Evolutionary conservation across 2,329 filamentous ascomycete species (phyloP).

Genomic region (Cercospora zeae-maydis): DNA sequence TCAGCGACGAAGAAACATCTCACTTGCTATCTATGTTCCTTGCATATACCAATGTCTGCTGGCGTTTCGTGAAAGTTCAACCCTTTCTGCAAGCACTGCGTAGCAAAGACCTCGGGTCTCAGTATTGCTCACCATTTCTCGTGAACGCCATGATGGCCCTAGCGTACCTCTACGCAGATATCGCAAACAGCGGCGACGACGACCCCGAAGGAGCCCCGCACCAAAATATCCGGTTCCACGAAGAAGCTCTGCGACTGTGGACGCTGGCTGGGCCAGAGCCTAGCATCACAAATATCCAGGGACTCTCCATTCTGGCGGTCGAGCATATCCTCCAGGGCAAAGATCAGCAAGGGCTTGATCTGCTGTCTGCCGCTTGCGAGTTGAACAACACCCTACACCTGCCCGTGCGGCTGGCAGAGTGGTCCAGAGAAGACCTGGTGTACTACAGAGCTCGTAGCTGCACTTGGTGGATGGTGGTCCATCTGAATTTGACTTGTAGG

Average conservation of each 20-base stretch:
- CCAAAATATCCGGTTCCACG: not conserved
- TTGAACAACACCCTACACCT: not conserved
- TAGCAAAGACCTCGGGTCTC: not conserved
- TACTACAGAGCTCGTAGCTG: not conserved
- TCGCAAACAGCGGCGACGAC: not conserved
- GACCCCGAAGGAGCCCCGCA: not conserved
- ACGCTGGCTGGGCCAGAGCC: not conserved
- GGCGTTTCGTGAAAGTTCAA: slow-evolving; percentile 3
- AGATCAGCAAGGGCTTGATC: not conserved
- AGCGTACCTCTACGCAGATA: slow-evolving; percentile 3
- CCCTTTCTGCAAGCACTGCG: slow-evolving; percentile 7
- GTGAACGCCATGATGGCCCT: slow-evolving; percentile 9
- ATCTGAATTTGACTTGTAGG: slow-evolving; percentile 7
- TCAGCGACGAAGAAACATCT: slow-evolving; percentile 5
- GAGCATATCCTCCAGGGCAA: slow-evolving; percentile 7
- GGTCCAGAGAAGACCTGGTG: not conserved
- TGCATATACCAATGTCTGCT: not conserved
- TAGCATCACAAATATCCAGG: slow-evolving; percentile 6
- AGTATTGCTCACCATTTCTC: slow-evolving; percentile 4
- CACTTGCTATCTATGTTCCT: slow-evolving; percentile 9
- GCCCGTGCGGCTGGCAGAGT: not conserved
- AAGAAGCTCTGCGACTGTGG: slow-evolving; percentile 9
- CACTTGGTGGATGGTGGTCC: slow-evolving; percentile 8
- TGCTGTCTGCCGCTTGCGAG: not conserved
- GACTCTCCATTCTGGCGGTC: slow-evolving; percentile 1